Evolutionary conservation across 495 filamentous ascomycete species (phyloP), one percentile per base, ranked within the genome.

Genomic region (Penicillium canariense): DNA sequence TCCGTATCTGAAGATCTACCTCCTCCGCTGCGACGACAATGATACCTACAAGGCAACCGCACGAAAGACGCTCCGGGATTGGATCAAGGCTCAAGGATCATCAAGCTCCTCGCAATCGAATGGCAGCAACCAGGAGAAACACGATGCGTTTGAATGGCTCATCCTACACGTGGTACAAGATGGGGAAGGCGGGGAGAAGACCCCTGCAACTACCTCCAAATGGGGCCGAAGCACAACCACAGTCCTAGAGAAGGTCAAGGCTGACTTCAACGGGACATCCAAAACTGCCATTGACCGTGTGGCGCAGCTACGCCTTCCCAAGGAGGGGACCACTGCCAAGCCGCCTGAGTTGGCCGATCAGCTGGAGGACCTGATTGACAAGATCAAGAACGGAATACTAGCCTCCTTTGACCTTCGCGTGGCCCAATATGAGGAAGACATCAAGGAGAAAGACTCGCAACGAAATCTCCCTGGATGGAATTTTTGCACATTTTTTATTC

Each of bases 61-160:
- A 7, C 80, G 91, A 52, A 86, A 89, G 66, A 78, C 85, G 55
- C 74, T 97, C 31, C 81, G 90, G 39, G 94, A 97, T 52, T 98
- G 94, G 94, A 84, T 98, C 55, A 90, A 90, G 65, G 72, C 80
- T 7, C 83, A 96, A 56, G 86, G 88, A 0, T 73, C 77, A 20
- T 73, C 73, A 32, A 73, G 63, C 36, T 65, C 66, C 15, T 62
- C 76, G 2, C 65, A 68, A 23, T 20, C 59, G 5, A 48, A 59
- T 11, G 66, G 75, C 7, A 72, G 68, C 14, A 77, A 80, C 28
- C 86, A 86, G 60, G 83, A 96, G 77, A 81, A 87, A 31, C 94
- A 98, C 67, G 95, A 97, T 75, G 95, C 95, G 4, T 96, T 88
- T 63, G 95, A 98, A 65, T 98, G 93, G 93, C 77, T 98, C 15